phyloP scores from a whole-genome alignment of 192 early-diverging fungal species.

The Coemansia sp. region DNA sequence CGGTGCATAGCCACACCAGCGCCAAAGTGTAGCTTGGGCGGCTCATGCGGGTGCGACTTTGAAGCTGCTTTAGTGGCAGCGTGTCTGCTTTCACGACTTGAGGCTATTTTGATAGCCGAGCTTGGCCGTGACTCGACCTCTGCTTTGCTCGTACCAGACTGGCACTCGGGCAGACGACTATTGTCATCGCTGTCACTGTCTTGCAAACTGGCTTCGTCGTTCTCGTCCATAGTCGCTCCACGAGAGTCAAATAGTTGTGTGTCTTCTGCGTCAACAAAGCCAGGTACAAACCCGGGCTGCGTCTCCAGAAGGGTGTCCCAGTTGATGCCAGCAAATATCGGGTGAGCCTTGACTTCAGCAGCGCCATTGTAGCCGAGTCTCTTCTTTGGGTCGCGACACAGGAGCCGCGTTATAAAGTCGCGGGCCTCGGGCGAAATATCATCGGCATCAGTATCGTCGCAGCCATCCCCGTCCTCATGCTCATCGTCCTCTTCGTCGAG shows the following conservation, averaged over 20 bases:
- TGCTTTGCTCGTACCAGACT: neutral
- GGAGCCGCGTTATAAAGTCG: conserved; percentile 54
- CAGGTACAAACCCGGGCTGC: conserved; percentile 80
- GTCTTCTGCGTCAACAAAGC: conserved; percentile 71
- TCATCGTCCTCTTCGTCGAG: conserved; percentile 9
- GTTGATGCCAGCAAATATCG: conserved; percentile 58
- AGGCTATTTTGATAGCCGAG: neutral
- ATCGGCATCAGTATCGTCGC: conserved; percentile 8
- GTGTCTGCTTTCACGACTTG: neutral
- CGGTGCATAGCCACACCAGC: conserved; percentile 16
- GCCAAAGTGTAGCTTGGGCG: neutral
- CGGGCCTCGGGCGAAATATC: conserved; percentile 37
- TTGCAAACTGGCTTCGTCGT: conserved; percentile 16
- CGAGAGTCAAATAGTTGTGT: conserved; percentile 93
- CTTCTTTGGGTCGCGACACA: conserved; percentile 59
- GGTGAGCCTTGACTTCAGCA: conserved; percentile 60
- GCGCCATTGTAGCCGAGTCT: conserved; percentile 62
- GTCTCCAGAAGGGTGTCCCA: conserved; percentile 62
- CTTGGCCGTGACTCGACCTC: neutral
- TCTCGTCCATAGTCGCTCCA: conserved; percentile 64
- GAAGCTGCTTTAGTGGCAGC: neutral
- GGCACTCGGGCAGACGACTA: neutral
- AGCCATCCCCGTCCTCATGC: conserved; percentile 1
- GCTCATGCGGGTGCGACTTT: conserved; percentile 11
- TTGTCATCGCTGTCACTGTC: conserved; percentile 3